Conservation (phyloP, 2,329 filamentous ascomycete genomes). For the Claviceps spartinae region DNA sequence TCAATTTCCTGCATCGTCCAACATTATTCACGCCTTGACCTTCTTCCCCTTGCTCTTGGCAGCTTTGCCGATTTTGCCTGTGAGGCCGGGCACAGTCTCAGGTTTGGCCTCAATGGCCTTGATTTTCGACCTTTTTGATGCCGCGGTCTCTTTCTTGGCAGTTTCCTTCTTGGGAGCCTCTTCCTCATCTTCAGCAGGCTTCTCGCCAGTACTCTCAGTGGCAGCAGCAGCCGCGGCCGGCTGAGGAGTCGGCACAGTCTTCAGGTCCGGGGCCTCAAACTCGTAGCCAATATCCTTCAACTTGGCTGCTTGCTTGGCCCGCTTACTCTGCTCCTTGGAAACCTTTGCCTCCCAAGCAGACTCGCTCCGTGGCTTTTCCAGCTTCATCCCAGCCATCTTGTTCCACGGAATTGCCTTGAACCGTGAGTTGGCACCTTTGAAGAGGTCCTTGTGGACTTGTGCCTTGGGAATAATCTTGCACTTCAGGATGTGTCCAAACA, state of each 20-base stretch:
- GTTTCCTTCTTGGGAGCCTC: constrained; percentile 17
- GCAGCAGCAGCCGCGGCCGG: constrained; percentile 11
- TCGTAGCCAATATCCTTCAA: constrained; percentile 75
- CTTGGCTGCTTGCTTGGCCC: constrained; percentile 56
- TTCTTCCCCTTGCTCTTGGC: constrained; percentile 20
- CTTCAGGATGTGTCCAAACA: constrained; percentile 89
- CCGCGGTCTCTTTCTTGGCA: constrained; percentile 11
- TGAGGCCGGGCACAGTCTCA: constrained; percentile 7
- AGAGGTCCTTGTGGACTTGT: constrained; percentile 67
- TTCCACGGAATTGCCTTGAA: constrained; percentile 85
- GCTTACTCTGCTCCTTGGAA: constrained; percentile 55
- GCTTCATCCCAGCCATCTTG: constrained; percentile 63
- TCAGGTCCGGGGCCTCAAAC: constrained; percentile 61
- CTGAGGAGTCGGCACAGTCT: constrained; percentile 33
- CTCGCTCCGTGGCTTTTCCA: constrained; percentile 60
- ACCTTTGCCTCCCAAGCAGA: constrained; percentile 69
- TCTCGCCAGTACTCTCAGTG: constrained; percentile 18
- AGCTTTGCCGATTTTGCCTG: constrained; percentile 12
- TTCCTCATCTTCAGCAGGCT: constrained; percentile 22
- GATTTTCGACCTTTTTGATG: constrained; percentile 10
- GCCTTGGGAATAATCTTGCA: constrained; percentile 66
- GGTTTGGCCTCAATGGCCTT: constrained; percentile 8
- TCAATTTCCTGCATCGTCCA: neutral
- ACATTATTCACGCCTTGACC: constrained; percentile 7
- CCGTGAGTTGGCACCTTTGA: constrained; percentile 79